Base-by-base conservation (phyloP, 1,139 yeast genomes). In the Suzukiozyma palmioleophila region DNA sequence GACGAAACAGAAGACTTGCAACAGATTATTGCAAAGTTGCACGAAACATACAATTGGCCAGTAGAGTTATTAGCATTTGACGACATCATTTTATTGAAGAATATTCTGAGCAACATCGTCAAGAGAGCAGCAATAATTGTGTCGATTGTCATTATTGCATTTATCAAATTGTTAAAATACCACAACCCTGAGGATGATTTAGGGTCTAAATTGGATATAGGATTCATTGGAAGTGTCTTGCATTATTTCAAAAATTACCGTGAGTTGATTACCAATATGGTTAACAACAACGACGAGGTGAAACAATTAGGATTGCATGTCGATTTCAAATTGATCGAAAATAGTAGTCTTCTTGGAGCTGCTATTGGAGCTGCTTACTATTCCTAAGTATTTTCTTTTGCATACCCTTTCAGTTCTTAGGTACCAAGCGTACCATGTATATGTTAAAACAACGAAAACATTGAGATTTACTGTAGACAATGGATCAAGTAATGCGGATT, bases 301-400 rank as follows among this genome's bases (percentile, higher is more conserved):
- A 44, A 47, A 37, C 47, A 48, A 3, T 45, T 60, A 52, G 59
- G 54, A n/a, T 48, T 66, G 24, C 48, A 51, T 12, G 65, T 71
- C 29, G 69, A 66, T 38, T 66, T 71, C 43, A 62, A 60, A 50
- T 55, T 61, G 40, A 61, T 71, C 39, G 69, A 65, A 27, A 56
- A 71, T 45, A 69, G 75, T 50, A 69, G 75, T 13, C 59, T 71
- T 28, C 64, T 69, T 27, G 77, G 77, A 4, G 73, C 76, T 35
- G 76, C 77, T 22, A 70, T 71, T 38, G 75, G 75, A 10, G 76
- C 76, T 33, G 76, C 76, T 13, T 68, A 58, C 45, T 55, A 54
- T 47, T 44, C 46, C 13, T 36, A 37, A 28, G 18, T 35, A 27
- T 5, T 6, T 28, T 8, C 10, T 11, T 9, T 18, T 16, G 22